phyloP scores from a whole-genome alignment of 2,329 filamentous ascomycete genomes.

The Sarocladiaceae sp. region DNA sequence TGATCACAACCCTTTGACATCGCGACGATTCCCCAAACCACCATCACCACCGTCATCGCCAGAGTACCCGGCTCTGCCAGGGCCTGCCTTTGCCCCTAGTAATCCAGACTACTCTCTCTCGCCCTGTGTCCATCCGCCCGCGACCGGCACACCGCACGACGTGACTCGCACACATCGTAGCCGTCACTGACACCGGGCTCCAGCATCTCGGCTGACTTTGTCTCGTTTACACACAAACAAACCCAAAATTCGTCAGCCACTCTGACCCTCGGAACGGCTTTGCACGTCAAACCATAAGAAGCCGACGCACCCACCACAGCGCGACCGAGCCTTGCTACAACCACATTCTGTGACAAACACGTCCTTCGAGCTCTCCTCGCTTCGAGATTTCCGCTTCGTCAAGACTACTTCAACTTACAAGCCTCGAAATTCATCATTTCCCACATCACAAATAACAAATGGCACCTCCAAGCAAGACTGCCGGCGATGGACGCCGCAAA shows the following conservation, averaged over 20 bases:
- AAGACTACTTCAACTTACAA: too few species aligned
- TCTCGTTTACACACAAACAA: not conserved
- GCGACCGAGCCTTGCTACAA: not conserved
- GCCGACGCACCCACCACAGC: too few species aligned
- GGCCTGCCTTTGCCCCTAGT: not conserved
- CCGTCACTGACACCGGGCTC: not conserved
- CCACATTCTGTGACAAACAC: not conserved
- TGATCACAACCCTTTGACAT: not conserved
- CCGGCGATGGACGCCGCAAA: constrained; percentile 31
- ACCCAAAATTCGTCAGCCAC: not conserved
- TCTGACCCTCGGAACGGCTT: not conserved
- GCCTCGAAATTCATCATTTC: not conserved
- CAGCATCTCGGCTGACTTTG: not conserved
- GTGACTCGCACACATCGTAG: not conserved
- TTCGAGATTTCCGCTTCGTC: not conserved
- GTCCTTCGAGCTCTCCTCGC: too few species aligned
- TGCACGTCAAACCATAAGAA: not conserved
- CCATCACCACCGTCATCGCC: constrained; percentile 7
- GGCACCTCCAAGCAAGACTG: constrained; percentile 29
- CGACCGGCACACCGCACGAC: constrained; percentile 7
- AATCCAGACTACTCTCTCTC: not conserved
- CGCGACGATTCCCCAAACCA: constrained; percentile 5
- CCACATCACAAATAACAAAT: constrained; percentile 17
- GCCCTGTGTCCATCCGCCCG: not conserved
- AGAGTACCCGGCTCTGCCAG: not conserved